phyloP scores from a whole-genome alignment of 2,329 filamentous ascomycete genomes.

The Thielaviopsis ethacetica region DNA sequence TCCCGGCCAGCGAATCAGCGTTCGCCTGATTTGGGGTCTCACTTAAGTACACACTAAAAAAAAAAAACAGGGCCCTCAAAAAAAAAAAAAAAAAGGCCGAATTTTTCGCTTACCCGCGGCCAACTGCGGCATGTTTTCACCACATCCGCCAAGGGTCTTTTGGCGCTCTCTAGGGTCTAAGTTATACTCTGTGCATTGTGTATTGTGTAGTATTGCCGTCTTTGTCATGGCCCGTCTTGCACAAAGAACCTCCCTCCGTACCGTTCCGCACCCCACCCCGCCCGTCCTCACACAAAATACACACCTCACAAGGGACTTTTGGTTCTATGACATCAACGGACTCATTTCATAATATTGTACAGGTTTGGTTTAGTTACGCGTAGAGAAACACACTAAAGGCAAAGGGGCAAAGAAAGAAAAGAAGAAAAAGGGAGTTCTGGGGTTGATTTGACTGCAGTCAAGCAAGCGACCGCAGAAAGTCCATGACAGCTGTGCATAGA shows the following conservation, averaged over 20 bases:
- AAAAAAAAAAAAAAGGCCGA: too few relatives aligned
- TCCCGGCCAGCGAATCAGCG: not conserved
- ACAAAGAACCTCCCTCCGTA: too few relatives aligned
- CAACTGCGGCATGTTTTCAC: not conserved
- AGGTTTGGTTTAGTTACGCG: not conserved
- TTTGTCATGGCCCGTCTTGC: too few relatives aligned
- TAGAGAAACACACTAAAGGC: not conserved
- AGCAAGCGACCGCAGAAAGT: not conserved
- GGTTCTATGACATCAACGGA: not conserved
- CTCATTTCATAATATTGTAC: not conserved
- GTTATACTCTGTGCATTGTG: too few relatives aligned
- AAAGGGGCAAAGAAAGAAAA: not conserved
- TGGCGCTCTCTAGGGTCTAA: not conserved
- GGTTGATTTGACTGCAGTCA: not conserved
- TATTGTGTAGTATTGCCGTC: too few relatives aligned
- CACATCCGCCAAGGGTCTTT: not conserved
- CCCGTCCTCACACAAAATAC: too few relatives aligned
- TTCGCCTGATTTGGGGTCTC: not conserved
- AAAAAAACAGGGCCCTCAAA: too few relatives aligned
- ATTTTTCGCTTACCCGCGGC: not conserved
- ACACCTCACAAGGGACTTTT: not conserved
- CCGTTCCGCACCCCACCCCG: too few relatives aligned
- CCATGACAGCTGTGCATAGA: not conserved
- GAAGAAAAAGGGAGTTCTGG: conserved; percentile 13
- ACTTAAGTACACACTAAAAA: too few relatives aligned